Base-by-base conservation (phyloP, 1,139 yeast species). In the Sugiyamaella paludigena region DNA sequence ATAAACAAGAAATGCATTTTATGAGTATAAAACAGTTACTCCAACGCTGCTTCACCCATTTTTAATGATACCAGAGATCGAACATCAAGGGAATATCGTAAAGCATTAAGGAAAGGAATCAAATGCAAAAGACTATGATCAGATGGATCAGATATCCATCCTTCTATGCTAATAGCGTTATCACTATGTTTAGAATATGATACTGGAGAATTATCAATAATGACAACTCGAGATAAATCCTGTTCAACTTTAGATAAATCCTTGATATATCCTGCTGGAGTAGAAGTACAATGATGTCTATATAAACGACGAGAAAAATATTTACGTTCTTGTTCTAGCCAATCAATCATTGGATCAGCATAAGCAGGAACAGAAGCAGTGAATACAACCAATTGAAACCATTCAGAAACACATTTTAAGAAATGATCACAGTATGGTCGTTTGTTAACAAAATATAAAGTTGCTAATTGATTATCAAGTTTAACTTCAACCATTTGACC, bases 281-380 rank as follows among this genome's bases (percentile, higher is more conserved):
- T 61, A 56, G 82, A 76, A 1, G 85, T 83, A 66, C 98, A 92
- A 63, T 88, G 84, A 58, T 79, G 77, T 58, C 98, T 74, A 67
- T 92, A 92, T 58, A 76, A 81, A 45, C 98, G 72, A 54, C 78
- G 77, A 37, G 73, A 68, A 65, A 82, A 88, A 64, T 62, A 71
- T 48, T 62, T 72, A 43, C 64, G 66, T 59, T 78, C 81, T 37
- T 74, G 69, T 58, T 84, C 89, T 16, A 92, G 71, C 84, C 95
- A 87, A 67, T 91, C 94, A 46, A 92, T 88, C 53, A 92, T 94
- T 0, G 98, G 98, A 63, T 92, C 98, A 0, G 98, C 98, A 61
- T 92, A 92, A 65, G 89, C 96, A 67, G 83, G 83, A 51, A 92
- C 94, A 44, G 95, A 84, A 1, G 98, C 98, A 0, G 98, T 92